These are phyloP conservation scores for Pythium coloratum DNA, from an alignment of 352 stramenopile genomes.

Conservation along the genomic window DNA sequence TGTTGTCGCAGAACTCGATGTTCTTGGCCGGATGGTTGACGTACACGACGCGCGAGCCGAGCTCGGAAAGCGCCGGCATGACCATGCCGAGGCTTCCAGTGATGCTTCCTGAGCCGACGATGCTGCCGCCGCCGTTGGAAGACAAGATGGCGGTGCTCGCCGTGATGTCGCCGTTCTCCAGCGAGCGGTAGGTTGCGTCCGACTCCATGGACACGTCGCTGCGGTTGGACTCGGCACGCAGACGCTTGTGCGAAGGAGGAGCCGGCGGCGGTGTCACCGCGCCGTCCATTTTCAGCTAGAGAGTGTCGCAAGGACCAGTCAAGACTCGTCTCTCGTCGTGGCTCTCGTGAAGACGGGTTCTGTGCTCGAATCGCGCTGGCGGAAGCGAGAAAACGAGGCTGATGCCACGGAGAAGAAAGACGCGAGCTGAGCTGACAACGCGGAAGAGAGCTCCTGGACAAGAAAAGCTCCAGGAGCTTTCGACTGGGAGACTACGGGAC, in stretches of 20 bases:
- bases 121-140: slow-evolving; percentile 9
- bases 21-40: slow-evolving; percentile 71
- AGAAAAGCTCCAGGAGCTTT: background rate
- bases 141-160: slow-evolving; percentile 16
- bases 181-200: slow-evolving; percentile 44
- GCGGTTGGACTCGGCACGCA: slow-evolving; percentile 34
- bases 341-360: slow-evolving; percentile 2
- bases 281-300: slow-evolving; percentile 20
- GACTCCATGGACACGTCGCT: slow-evolving; percentile 46
- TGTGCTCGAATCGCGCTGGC: background rate
- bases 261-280: slow-evolving; percentile 12
- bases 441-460: background rate
- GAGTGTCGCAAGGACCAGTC: background rate
- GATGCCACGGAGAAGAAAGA: background rate
- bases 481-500: background rate
- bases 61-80: slow-evolving; percentile 35
- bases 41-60: slow-evolving; percentile 65
- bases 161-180: slow-evolving; percentile 42
- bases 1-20: slow-evolving; percentile 75
- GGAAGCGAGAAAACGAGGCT: background rate
- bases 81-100: background rate
- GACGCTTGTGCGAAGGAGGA: slow-evolving; percentile 12
- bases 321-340: background rate
- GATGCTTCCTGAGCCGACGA: slow-evolving; percentile 1
- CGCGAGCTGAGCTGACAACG: background rate